Percentiles rank a stretch among this genome's conserved stretches.
These are phyloP conservation scores for Rhodotorula kratochvilovae DNA, from an alignment of 768 basidiomycete genomes.

Conservation along the genomic window DNA sequence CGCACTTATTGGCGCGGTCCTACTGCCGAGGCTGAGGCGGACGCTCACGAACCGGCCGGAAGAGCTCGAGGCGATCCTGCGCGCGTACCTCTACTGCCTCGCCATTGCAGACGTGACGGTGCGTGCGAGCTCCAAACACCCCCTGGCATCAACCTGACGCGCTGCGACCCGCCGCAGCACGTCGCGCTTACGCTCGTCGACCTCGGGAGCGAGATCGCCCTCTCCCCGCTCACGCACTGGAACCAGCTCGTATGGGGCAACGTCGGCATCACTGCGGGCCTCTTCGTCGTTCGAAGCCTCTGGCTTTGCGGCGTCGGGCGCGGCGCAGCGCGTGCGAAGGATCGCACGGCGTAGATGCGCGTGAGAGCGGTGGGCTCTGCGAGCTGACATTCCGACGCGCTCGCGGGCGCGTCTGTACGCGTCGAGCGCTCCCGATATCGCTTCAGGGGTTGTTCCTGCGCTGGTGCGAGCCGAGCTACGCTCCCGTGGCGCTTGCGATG, in stretches of 20 bases:
- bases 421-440: no score
- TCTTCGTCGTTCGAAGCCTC: slow-evolving; percentile 15
- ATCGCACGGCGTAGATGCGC: not conserved
- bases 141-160: not conserved
- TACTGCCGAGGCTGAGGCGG: not conserved
- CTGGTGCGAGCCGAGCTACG: no score
- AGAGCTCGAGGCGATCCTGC: slow-evolving; percentile 4
- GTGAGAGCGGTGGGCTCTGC: no score
- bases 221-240: slow-evolving; percentile 7
- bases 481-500: no score
- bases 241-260: slow-evolving; percentile 22
- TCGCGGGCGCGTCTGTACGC: no score
- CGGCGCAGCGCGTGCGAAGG: not conserved
- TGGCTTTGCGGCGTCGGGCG: slow-evolving; percentile 15
- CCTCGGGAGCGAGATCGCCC: not conserved
- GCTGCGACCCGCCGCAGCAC: not conserved
- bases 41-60: not conserved
- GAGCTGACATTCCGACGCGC: no score
- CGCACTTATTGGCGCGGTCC: slow-evolving; percentile 4
- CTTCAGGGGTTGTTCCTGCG: no score
- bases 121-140: not conserved
- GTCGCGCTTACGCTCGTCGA: slow-evolving; percentile 23
- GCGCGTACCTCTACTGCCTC: slow-evolving; percentile 12
- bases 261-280: slow-evolving; percentile 17
- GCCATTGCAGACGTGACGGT: slow-evolving; percentile 27